These are phyloP conservation scores for Neckera pumila DNA, from an alignment of 225 moss, liverwort and hornwort genomes.

Conservation along the genomic window DNA sequence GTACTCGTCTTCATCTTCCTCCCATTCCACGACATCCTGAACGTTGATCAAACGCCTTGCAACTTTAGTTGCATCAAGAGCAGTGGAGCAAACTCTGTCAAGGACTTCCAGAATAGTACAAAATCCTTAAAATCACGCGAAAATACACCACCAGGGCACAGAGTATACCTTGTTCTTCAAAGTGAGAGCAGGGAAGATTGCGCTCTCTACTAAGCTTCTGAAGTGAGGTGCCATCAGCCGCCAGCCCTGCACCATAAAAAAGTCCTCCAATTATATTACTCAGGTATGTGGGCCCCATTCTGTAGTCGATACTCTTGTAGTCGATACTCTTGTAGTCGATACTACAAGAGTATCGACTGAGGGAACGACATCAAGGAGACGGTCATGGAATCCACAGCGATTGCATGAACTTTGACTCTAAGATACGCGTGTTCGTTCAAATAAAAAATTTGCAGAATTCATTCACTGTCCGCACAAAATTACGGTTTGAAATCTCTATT, in stretches of 20 bases:
- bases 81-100: not conserved
- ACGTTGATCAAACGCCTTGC: not conserved
- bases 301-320: too few species aligned
- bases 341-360: not conserved
- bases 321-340: too few species aligned
- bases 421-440: not conserved
- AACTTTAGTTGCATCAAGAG: not conserved
- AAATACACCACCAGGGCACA: not conserved
- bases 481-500: not conserved
- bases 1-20: conserved; percentile 92
- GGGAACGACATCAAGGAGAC: not conserved
- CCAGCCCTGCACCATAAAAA: conserved; percentile 60
- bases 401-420: not conserved
- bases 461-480: not conserved
- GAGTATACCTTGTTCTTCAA: conserved; percentile 63
- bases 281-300: not conserved
- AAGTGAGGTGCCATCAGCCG: conserved; percentile 94
- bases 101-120: not conserved
- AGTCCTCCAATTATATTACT: not conserved
- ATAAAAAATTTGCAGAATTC: not conserved
- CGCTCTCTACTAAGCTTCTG: conserved; percentile 64
- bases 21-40: conserved; percentile 88
- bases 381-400: not conserved
- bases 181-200: conserved; percentile 81
- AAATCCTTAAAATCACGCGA: not conserved